Evolutionary conservation across 345 rosid species (phyloP).

Genomic region (Dipteronia sinensis): DNA sequence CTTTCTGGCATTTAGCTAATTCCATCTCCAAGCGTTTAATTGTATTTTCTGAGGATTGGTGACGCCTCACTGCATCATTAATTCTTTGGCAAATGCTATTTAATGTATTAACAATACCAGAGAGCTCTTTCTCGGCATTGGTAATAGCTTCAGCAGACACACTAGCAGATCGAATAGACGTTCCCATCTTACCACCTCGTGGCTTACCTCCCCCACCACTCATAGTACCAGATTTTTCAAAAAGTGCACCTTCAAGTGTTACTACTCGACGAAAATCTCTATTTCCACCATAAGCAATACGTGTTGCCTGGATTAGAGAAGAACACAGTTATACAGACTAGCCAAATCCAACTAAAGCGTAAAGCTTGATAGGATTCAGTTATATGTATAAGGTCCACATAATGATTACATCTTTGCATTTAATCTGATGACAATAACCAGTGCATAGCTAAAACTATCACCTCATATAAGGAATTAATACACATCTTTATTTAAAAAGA

Average conservation of each 20-base stretch:
- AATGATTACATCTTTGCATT: not conserved
- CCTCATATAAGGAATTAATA: no score
- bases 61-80: conserved; percentile 63
- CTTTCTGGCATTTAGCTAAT: conserved; percentile 80
- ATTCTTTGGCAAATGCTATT: conserved; percentile 57
- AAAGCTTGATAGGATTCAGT: not conserved
- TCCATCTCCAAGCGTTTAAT: conserved; percentile 76
- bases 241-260: conserved; percentile 93
- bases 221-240: conserved; percentile 98
- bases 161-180: conserved; percentile 76
- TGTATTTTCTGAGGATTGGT: conserved; percentile 68
- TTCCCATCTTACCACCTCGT: conserved; percentile 96
- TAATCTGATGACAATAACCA: not conserved
- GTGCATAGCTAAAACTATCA: no score
- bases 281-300: conserved; percentile 81
- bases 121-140: conserved; percentile 76
- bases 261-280: conserved; percentile 89
- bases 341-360: not conserved
- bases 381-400: not conserved
- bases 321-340: conserved; percentile 4
- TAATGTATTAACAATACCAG: conserved; percentile 51
- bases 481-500: no score
- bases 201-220: conserved; percentile 98
- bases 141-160: conserved; percentile 72
- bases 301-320: conserved; percentile 64